Evolutionary conservation across 2,329 filamentous ascomycete genomes (phyloP).

Genomic region (Cercospora zeina): DNA sequence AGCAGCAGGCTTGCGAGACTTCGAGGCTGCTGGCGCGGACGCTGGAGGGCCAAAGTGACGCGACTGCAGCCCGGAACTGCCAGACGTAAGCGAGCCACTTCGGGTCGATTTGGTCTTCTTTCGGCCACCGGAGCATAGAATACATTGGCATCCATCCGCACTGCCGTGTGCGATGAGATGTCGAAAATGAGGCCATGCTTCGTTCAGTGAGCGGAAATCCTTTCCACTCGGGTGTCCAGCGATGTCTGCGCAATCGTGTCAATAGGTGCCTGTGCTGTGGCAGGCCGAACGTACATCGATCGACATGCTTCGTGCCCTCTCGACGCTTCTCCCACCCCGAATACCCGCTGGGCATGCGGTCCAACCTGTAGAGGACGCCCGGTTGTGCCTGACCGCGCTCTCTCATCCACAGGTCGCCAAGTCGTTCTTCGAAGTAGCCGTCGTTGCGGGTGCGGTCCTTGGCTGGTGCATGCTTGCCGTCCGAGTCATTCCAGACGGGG

Average conservation of each 20-base stretch:
- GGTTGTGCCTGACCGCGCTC: slow-evolving; percentile 19
- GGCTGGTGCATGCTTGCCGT: slow-evolving; percentile 21
- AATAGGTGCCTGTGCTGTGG: neutral
- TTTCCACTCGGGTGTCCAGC: slow-evolving; percentile 57
- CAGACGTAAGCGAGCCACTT: slow-evolving; percentile 20
- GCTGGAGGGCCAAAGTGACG: slow-evolving; percentile 13
- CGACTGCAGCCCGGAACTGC: slow-evolving; percentile 24
- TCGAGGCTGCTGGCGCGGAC: neutral
- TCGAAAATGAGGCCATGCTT: slow-evolving; percentile 60
- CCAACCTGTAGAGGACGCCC: slow-evolving; percentile 49
- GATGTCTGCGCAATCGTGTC: slow-evolving; percentile 40
- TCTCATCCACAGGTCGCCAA: slow-evolving; percentile 36
- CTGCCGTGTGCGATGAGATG: slow-evolving; percentile 54
- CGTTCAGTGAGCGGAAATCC: slow-evolving; percentile 54
- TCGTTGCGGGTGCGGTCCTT: slow-evolving; percentile 31
- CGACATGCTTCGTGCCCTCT: slow-evolving; percentile 42
- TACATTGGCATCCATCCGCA: slow-evolving; percentile 52
- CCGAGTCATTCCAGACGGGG: slow-evolving; percentile 20
- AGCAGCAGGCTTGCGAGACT: neutral
- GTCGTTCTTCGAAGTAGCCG: slow-evolving; percentile 31
- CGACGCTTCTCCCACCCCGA: slow-evolving; percentile 49
- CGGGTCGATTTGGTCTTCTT: slow-evolving; percentile 18
- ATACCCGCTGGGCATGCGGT: slow-evolving; percentile 58
- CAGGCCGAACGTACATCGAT: slow-evolving; percentile 45
- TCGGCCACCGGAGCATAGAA: slow-evolving; percentile 45